Evolutionary conservation across 2,329 filamentous ascomycete genomes (phyloP), one percentile per base, ranked within the genome.

Genomic region (Fusarium sp.): DNA sequence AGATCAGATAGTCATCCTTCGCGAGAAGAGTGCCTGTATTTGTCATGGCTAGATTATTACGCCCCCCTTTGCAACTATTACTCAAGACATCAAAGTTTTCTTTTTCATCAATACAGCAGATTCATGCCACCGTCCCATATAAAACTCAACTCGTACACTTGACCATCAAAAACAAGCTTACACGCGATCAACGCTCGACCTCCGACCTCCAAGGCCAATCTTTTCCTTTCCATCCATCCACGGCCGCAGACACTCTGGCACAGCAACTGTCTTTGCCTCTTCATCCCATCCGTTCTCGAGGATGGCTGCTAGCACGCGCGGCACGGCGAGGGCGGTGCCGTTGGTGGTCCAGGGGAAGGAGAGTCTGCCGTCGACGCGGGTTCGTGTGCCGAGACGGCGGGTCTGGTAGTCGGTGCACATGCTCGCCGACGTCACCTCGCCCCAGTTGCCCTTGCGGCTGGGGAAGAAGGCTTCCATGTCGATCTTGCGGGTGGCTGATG

Each of bases 391-490:
- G 38, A 99, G 86, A 17, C 97, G 89, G 32, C 97, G 89, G 30
- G 90, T 93, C 86, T 99, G 97, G 84, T 98, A 99, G 83, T 99
- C 97, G 2, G 94, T 97, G 84, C 97, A 99, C 77, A 96, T 92
- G 72, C 94, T 97, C 0, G 95, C 92, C 50, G 93, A 96, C 0
- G 95, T 97, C 62, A 99, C 92, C 84, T 99, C 97, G 56, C 97
- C 97, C 93, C 95, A 99, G 33, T 78, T 88, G 30, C 87, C 86
- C 60, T 85, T 86, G 6, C 96, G 90, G 45, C 94, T 95, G 0
- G 97, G 97, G 85, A 99, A 98, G 83, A 93, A 95, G 4, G 94
- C 95, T 81, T 99, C 97, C 65, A 99, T 97, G 81, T 99, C 97
- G 74, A 93, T 89, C 83, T 99, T 99, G 71, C 95, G 90, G 25